Percentiles rank a stretch among this genome's conserved stretches.
These are phyloP conservation scores for Leishmania arabica DNA, from an alignment of 208 protist genomes.

Conservation along the genomic window DNA sequence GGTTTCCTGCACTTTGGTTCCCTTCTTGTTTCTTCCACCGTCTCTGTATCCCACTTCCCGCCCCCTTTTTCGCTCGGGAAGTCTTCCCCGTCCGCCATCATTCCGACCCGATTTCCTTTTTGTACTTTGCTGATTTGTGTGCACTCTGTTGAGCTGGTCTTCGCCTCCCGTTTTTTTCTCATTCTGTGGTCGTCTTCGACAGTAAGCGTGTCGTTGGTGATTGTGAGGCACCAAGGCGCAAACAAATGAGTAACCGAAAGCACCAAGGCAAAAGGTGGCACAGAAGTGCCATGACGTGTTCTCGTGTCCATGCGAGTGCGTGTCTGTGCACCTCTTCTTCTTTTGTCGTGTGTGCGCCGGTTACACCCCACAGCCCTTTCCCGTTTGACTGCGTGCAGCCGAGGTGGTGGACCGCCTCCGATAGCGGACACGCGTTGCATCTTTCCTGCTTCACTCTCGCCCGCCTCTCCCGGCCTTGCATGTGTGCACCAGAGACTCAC, in stretches of 20 bases:
- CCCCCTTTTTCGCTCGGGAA: not conserved
- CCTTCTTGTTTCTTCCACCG: not conserved
- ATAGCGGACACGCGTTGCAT: not conserved
- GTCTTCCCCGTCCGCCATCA: not conserved
- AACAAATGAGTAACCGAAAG: not conserved
- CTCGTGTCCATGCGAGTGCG: not conserved
- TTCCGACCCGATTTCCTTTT: not conserved
- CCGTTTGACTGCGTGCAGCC: not conserved
- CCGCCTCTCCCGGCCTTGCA: not conserved
- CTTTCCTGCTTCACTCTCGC: not conserved
- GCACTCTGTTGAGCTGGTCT: not conserved
- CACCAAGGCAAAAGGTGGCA: not conserved
- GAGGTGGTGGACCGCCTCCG: not conserved
- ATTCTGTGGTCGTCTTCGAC: not conserved
- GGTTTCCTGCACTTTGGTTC: not conserved
- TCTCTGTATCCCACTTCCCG: not conserved
- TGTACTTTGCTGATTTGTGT: not conserved
- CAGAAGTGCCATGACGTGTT: not conserved
- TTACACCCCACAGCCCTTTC: not conserved
- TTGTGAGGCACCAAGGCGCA: not conserved
- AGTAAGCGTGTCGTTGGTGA: not conserved
- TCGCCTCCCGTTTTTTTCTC: not conserved
- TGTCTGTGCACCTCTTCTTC: not conserved
- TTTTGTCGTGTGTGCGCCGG: not conserved
- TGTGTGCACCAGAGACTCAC: not conserved